Conservation (phyloP, 164 flowering plant genomes). For the Aristolochia fimbriata region DNA sequence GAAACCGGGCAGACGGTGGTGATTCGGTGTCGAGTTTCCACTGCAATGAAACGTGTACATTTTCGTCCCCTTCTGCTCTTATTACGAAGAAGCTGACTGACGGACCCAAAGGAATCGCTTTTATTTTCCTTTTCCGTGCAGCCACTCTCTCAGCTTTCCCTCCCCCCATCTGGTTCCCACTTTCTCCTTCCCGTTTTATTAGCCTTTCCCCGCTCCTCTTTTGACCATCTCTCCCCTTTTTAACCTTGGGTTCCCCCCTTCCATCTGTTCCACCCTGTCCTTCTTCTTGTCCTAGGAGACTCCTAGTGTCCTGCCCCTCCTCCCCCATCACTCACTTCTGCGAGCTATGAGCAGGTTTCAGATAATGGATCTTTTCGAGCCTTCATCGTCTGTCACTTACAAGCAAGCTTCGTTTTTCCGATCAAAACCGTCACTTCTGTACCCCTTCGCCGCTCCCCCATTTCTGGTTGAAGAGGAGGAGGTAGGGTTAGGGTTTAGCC, state of each 20-base stretch:
- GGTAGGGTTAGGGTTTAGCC: slow-evolving; percentile 22
- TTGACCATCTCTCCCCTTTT: neutral
- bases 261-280: neutral
- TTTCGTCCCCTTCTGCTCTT: neutral
- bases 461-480: slow-evolving; percentile 11
- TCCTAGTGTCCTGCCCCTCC: neutral
- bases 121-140: neutral
- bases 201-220: neutral
- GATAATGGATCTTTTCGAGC: slow-evolving; percentile 40
- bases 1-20: too few species aligned
- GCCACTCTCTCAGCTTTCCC: neutral
- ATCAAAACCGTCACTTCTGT: slow-evolving; percentile 16
- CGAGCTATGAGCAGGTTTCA: slow-evolving; percentile 39
- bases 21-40: too few species aligned
- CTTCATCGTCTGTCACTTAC: slow-evolving; percentile 17
- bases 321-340: neutral
- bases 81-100: too few species aligned
- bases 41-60: neutral
- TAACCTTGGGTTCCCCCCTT: neutral
- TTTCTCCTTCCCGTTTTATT: neutral
- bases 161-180: neutral
- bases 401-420: slow-evolving; percentile 28
- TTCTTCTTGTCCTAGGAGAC: too few species aligned
- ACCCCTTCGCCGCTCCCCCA: slow-evolving; percentile 22
- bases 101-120: too few species aligned